Evolutionary conservation across 805 yeast genomes (phyloP).

Genomic region (Candida railenensis): DNA sequence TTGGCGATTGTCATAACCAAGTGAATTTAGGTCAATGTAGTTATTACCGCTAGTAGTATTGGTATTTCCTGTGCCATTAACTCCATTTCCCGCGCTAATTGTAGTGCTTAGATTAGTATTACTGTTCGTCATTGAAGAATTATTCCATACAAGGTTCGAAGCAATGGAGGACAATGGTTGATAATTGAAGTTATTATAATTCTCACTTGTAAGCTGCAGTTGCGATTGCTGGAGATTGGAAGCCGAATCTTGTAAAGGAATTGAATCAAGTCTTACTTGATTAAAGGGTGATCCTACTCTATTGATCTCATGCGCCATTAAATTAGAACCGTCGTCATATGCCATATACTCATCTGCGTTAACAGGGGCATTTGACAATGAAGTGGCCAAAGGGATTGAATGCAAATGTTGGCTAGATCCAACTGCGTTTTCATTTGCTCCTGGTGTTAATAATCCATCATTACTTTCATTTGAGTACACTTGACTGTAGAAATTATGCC

Average conservation of each 20-base stretch:
- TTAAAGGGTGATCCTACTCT: constrained; percentile 2
- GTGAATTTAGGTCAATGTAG: constrained; percentile 1
- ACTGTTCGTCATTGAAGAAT: neutral
- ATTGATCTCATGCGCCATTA: neutral
- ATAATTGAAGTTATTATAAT: neutral
- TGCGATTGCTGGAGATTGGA: neutral
- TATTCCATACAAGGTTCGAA: constrained; percentile 1
- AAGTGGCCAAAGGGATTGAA: neutral
- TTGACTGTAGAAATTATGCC: constrained; percentile 13
- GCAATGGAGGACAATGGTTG: constrained; percentile 2
- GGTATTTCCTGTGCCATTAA: neutral
- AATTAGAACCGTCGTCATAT: neutral
- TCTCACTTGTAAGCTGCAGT: neutral
- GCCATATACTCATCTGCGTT: neutral
- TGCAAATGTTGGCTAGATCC: neutral
- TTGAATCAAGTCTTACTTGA: neutral
- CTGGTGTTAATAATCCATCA: constrained; percentile 2
- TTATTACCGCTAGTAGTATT: neutral
- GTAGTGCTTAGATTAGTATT: neutral
- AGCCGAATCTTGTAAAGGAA: neutral
- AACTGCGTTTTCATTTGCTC: neutral
- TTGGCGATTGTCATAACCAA: constrained; percentile 7
- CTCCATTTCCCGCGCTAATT: neutral
- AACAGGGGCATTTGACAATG: neutral
- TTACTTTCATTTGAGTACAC: constrained; percentile 16